Conservation (phyloP, 805 yeast species). For the Candida coleopterorum region DNA sequence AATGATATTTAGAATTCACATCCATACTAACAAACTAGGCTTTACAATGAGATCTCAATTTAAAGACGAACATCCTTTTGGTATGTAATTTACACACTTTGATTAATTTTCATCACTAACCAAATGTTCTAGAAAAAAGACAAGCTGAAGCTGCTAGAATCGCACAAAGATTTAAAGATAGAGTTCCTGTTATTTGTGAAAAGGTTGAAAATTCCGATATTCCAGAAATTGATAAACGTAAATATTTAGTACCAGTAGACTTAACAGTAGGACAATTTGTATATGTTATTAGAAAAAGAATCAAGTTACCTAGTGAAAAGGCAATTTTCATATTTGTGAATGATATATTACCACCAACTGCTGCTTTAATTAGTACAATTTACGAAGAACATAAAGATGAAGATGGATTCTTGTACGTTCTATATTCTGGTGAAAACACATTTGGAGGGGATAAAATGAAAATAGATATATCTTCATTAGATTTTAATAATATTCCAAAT, state of each 20-base stretch:
- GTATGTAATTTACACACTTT: conserved; percentile 53
- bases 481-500: conserved; percentile 7
- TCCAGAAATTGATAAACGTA: conserved; percentile 94
- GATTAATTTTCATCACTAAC: no score
- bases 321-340: conserved; percentile 96
- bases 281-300: conserved; percentile 93
- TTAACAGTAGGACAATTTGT: conserved; percentile 97
- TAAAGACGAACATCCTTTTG: conserved; percentile 93
- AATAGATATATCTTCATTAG: conserved; percentile 13
- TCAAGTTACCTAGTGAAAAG: conserved; percentile 93
- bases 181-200: conserved; percentile 97
- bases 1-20: no score
- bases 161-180: conserved; percentile 79
- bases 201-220: conserved; percentile 95
- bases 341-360: conserved; percentile 96
- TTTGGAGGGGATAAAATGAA: conserved; percentile 57
- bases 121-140: conserved; percentile 60
- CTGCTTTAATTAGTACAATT: conserved; percentile 90
- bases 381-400: conserved; percentile 97
- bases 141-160: conserved; percentile 92
- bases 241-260: conserved; percentile 93
- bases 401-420: conserved; percentile 93
- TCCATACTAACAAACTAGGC: conserved; percentile 4
- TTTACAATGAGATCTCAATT: conserved; percentile 78
- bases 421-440: conserved; percentile 96